Base-by-base conservation (phyloP, 768 basidiomycete genomes). In the Fomitopsis pulvina region DNA sequence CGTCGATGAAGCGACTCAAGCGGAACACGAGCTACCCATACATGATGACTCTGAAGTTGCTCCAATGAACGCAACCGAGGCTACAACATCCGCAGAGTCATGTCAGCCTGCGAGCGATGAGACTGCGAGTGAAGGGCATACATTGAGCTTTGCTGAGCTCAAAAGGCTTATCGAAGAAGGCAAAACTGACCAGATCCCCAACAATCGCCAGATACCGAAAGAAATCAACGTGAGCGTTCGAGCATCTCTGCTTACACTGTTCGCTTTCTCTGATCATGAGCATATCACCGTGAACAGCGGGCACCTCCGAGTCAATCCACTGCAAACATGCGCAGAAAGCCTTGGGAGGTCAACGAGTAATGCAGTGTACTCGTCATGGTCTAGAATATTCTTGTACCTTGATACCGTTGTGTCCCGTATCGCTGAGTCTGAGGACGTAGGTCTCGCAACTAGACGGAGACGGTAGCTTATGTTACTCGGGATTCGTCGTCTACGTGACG, bases 171-270 rank as follows among this genome's bases (percentile, higher is more conserved):
- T 91, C 51, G 79, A 86, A 57, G 71, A 83, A 18, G 87, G 87
- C 16, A 79, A 74, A 54, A 76, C 79, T 3, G 84, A 87, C 55
- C 67, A 81, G 60, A 87, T 91, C 30, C 88, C 88, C 1, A 85
- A 90, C 58, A 91, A 89, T 62, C 86, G 81, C 56, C 52, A 73
- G 47, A 87, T 91, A 40, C 80, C 83, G 0, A 72, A 83, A n/a
- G 68, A 62, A 2, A 57, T 90, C 29, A 86, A 83, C 66, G 88
- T 87, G 59, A 54, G 78, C 29, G 14, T n/a, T n/a, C n/a, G n/a
- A n/a, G n/a, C n/a, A 34, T 10, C 29, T 22, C 14, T 2, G 16
- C 34, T n/a, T 24, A 21, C 38, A n/a, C 16, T 21, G n/a, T 4
- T 26, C 11, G 29, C 28, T 20, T 47, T 34, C 30, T 25, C 34